phyloP scores from a whole-genome alignment of 73 alveolate genomes.

The Paramecium sexaurelia region DNA sequence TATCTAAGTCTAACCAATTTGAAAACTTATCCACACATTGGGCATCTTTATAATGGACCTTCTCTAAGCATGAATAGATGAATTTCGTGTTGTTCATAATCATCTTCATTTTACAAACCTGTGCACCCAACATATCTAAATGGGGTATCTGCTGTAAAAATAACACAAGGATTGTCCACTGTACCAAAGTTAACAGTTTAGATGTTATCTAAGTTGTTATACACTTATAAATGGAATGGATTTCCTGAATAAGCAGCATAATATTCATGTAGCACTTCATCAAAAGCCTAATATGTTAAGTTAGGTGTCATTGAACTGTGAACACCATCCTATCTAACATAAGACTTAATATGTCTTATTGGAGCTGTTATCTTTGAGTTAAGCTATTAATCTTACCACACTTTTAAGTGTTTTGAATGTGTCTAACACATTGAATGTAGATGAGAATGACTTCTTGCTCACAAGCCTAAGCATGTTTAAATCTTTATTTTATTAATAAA shows the following conservation, averaged over 20 bases:
- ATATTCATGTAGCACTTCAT: slow-evolving; percentile 74
- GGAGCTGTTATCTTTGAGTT: slow-evolving; percentile 16
- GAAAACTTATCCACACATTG: slow-evolving; percentile 90
- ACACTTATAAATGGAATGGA: slow-evolving; percentile 72
- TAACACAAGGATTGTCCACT: slow-evolving; percentile 89
- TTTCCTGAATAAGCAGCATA: slow-evolving; percentile 70
- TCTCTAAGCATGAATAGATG: slow-evolving; percentile 85
- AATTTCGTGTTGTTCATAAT: slow-evolving; percentile 84
- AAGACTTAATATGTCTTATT: background rate
- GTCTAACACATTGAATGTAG: slow-evolving; percentile 17
- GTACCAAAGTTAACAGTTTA: slow-evolving; percentile 81
- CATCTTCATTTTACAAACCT: slow-evolving; percentile 91
- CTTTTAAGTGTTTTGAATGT: slow-evolving; percentile 17
- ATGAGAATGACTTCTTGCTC: slow-evolving; percentile 20
- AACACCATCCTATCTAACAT: slow-evolving; percentile 40
- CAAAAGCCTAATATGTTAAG: slow-evolving; percentile 71
- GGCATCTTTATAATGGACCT: slow-evolving; percentile 93
- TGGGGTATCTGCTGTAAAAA: slow-evolving; percentile 83
- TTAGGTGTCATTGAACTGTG: slow-evolving; percentile 24
- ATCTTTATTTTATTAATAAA: slow-evolving; percentile 17
- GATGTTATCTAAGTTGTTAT: slow-evolving; percentile 63
- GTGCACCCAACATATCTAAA: slow-evolving; percentile 87
- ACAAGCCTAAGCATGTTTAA: slow-evolving; percentile 22
- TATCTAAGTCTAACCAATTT: slow-evolving; percentile 87
- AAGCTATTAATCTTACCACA: background rate